phyloP scores from a whole-genome alignment of 768 basidiomycete species.

The Naganishia vaughanmartiniae region DNA sequence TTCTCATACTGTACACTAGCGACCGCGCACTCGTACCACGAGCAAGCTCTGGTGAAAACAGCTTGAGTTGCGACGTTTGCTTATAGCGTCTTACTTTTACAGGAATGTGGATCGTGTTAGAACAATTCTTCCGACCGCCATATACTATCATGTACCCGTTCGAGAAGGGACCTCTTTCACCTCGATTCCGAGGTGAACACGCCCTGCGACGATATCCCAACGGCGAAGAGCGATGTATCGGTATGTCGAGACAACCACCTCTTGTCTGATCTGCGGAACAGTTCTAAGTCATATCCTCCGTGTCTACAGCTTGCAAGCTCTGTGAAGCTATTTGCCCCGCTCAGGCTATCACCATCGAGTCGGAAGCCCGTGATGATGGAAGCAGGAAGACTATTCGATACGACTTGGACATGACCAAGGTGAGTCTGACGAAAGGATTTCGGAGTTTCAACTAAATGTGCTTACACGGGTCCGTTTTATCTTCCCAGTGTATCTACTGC shows the following conservation, averaged over 20 bases:
- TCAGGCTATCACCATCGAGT: slow-evolving; percentile 98
- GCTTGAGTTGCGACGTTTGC: neutral
- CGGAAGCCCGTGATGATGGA: slow-evolving; percentile 90
- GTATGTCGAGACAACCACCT: slow-evolving; percentile 57
- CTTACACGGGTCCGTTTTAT: neutral
- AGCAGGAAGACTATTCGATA: slow-evolving; percentile 97
- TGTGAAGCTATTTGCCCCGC: slow-evolving; percentile 99
- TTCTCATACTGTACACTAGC: neutral
- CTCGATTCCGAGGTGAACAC: slow-evolving; percentile 97
- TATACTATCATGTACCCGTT: slow-evolving; percentile 92
- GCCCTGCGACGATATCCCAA: slow-evolving; percentile 93
- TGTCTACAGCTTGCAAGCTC: slow-evolving; percentile 80
- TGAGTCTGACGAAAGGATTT: slow-evolving; percentile 19
- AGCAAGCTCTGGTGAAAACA: neutral
- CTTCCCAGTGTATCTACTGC: slow-evolving; percentile 87
- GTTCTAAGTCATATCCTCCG: neutral
- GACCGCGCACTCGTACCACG: neutral
- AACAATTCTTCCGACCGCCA: slow-evolving; percentile 62
- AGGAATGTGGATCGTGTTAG: slow-evolving; percentile 97
- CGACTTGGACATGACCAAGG: slow-evolving; percentile 97
- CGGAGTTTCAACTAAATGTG: neutral
- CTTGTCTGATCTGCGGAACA: too few relatives aligned
- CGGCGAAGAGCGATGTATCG: slow-evolving; percentile 98
- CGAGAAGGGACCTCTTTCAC: slow-evolving; percentile 95
- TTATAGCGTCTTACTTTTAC: neutral